Percentiles rank a stretch among this genome's conserved stretches.
phyloP scores from a whole-genome alignment of 306 rosid genomes.

The Neltuma alba region DNA sequence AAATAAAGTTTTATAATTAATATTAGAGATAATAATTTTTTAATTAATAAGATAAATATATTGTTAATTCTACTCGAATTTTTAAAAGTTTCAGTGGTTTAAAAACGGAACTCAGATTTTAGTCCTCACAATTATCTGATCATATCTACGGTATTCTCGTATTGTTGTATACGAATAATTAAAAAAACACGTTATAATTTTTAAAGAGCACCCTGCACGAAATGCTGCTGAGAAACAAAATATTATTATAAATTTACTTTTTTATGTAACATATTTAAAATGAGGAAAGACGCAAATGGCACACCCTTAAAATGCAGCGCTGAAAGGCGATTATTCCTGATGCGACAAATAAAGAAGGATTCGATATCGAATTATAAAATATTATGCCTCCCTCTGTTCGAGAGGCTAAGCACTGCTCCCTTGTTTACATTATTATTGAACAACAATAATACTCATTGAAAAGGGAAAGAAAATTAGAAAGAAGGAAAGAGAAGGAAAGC shows the following conservation, averaged over 20 bases:
- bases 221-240: neutral
- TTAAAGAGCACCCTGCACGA: neutral
- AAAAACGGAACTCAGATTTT: neutral
- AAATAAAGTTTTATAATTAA: no score
- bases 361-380: neutral
- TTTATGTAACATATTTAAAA: neutral
- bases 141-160: no score
- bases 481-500: neutral
- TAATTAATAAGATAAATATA: neutral
- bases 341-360: neutral
- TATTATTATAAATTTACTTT: neutral
- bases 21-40: no score
- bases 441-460: no score
- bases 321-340: neutral
- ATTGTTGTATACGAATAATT: no score
- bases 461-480: no score
- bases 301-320: neutral
- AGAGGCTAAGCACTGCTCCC: neutral
- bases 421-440: neutral
- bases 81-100: neutral
- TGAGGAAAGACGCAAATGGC: neutral
- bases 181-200: neutral
- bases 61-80: neutral
- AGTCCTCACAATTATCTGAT: neutral
- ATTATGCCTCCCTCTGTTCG: neutral